These are phyloP conservation scores for Pugionium dolabratum DNA, from an alignment of 345 rosid genomes.

Conservation along the genomic window DNA sequence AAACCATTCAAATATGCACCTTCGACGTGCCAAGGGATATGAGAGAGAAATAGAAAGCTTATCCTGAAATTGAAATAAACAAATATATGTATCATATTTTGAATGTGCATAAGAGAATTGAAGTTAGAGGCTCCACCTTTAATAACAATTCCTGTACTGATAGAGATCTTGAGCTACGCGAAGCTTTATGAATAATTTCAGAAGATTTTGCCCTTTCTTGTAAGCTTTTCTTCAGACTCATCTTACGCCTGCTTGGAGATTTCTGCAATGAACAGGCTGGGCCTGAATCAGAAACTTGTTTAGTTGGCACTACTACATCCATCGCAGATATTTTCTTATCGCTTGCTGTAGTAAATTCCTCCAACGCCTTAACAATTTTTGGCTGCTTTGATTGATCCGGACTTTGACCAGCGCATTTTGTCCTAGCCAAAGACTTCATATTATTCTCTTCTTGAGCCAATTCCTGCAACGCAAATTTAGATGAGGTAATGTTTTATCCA, in stretches of 20 bases:
- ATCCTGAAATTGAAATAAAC: constrained; percentile 56
- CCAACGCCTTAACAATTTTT: constrained; percentile 46
- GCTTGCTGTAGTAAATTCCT: constrained; percentile 41
- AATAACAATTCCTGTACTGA: constrained; percentile 44
- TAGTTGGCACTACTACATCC: constrained; percentile 43
- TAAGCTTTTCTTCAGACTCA: constrained; percentile 49
- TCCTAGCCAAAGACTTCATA: constrained; percentile 39
- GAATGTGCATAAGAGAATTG: constrained; percentile 46
- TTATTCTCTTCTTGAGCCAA: constrained; percentile 45
- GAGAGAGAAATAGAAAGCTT: constrained; percentile 65
- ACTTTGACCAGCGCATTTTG: constrained; percentile 49
- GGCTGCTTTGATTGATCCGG: constrained; percentile 51
- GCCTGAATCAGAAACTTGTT: constrained; percentile 48
- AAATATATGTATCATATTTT: constrained; percentile 17
- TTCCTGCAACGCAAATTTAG: constrained; percentile 44
- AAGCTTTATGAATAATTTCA: constrained; percentile 45
- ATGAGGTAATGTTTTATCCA: constrained; percentile 16
- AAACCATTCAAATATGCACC: constrained; percentile 96
- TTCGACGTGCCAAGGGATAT: constrained; percentile 65
- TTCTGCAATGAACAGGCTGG: constrained; percentile 45
- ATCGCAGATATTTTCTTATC: constrained; percentile 48
- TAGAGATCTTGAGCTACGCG: constrained; percentile 42
- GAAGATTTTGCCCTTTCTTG: constrained; percentile 47
- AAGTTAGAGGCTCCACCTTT: constrained; percentile 35
- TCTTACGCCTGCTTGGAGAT: constrained; percentile 69